phyloP scores from a whole-genome alignment of 2,329 filamentous ascomycete genomes.

The Endothia cerciana region DNA sequence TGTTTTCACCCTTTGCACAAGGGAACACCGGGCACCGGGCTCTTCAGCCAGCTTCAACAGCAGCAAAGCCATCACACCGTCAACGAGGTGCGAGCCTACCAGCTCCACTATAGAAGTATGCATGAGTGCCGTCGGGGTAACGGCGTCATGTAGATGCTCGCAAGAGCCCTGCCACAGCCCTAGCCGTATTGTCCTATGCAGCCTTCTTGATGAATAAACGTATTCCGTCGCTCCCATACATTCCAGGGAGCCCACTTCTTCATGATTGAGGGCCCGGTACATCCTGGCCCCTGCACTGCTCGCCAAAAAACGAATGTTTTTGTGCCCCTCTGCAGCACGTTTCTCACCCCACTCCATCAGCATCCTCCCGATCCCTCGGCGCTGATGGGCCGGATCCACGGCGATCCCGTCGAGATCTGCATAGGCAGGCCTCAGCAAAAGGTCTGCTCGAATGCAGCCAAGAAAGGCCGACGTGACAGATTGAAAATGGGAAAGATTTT shows the following conservation, averaged over 20 bases:
- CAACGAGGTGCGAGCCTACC: too few relatives aligned
- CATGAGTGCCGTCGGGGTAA: neutral
- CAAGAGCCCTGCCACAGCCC: neutral
- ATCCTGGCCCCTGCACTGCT: conserved; percentile 13
- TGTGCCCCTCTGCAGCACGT: conserved; percentile 15
- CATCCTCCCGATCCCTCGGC: conserved; percentile 18
- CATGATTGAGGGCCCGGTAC: conserved; percentile 18
- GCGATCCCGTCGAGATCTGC: conserved; percentile 17
- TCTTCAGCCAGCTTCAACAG: too few relatives aligned
- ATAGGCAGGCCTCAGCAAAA: neutral
- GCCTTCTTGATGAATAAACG: conserved; percentile 22
- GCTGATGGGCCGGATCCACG: conserved; percentile 24
- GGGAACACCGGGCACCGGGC: too few relatives aligned
- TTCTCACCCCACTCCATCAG: conserved; percentile 22
- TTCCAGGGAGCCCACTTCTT: conserved; percentile 20
- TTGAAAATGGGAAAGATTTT: too few relatives aligned
- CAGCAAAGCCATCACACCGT: too few relatives aligned
- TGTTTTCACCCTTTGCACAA: too few relatives aligned
- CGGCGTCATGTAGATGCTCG: neutral
- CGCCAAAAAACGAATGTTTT: conserved; percentile 20
- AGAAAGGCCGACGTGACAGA: neutral
- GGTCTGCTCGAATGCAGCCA: neutral
- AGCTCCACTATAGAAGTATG: neutral
- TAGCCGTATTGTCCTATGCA: neutral
- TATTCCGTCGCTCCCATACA: conserved; percentile 17